Percentiles rank a stretch among this genome's conserved stretches.
phyloP scores from a whole-genome alignment of 495 filamentous ascomycete genomes.

The Lophiostoma macrostomum region DNA sequence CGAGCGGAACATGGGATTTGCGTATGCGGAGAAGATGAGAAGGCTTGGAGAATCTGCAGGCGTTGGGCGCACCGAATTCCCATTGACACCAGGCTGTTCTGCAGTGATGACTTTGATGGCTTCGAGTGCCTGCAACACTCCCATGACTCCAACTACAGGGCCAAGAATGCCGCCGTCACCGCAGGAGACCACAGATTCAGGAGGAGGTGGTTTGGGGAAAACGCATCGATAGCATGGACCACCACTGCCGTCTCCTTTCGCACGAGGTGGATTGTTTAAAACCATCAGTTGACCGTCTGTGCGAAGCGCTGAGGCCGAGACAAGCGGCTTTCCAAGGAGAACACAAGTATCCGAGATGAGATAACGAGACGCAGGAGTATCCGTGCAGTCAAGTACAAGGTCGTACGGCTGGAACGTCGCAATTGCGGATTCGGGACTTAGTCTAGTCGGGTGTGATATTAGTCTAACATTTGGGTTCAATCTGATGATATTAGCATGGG shows the following conservation, averaged over 20 bases:
- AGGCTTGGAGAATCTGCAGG: conserved; percentile 46
- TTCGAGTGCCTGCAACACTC: conserved; percentile 84
- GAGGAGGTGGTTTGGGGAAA: conserved; percentile 81
- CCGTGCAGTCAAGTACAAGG: conserved; percentile 88
- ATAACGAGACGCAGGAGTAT: conserved; percentile 87
- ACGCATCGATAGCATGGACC: conserved; percentile 93
- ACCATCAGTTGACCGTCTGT: conserved; percentile 89
- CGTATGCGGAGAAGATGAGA: conserved; percentile 72
- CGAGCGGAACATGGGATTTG: conserved; percentile 65
- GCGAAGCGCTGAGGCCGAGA: conserved; percentile 82
- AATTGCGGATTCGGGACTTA: conserved; percentile 63
- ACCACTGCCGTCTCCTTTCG: conserved; percentile 48
- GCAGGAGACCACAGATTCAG: conserved; percentile 73
- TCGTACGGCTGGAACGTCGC: conserved; percentile 67
- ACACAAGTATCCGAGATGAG: conserved; percentile 89
- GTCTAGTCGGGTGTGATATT: conserved; percentile 55
- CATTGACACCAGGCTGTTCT: too few relatives aligned
- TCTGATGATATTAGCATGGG: conserved; percentile 38
- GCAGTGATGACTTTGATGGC: conserved; percentile 65
- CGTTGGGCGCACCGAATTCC: neutral
- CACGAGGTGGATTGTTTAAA: conserved; percentile 63
- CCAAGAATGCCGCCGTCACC: conserved; percentile 91
- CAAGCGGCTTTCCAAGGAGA: conserved; percentile 70
- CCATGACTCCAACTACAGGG: conserved; percentile 92
- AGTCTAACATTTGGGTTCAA: conserved; percentile 70